Conservation (phyloP, 73 alveolate genomes). For the Paramecium sonneborni region DNA sequence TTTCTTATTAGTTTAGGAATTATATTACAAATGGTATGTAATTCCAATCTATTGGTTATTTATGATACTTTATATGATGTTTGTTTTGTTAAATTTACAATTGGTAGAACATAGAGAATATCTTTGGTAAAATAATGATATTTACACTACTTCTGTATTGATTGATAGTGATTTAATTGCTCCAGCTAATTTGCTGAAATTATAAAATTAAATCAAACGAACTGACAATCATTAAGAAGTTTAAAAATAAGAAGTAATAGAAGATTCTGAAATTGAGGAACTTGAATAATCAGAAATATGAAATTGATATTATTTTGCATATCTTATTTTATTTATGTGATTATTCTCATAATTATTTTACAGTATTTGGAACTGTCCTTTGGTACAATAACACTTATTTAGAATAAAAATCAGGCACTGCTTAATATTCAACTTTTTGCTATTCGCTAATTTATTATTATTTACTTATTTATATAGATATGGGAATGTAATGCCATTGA, state of each 20-base stretch:
- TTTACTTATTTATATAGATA: neutral
- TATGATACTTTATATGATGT: neutral
- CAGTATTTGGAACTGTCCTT: slow-evolving; percentile 9
- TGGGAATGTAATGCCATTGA: slow-evolving; percentile 15
- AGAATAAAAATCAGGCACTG: slow-evolving; percentile 9
- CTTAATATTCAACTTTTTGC: slow-evolving; percentile 1
- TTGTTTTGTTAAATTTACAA: neutral
- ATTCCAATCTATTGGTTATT: neutral
- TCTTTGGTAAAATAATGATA: neutral
- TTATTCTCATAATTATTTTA: neutral
- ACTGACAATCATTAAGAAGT: neutral
- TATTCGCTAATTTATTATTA: neutral
- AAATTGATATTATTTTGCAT: neutral
- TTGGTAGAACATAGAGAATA: neutral
- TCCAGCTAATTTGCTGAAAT: slow-evolving; percentile 13
- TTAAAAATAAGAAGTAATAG: neutral
- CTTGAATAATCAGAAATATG: neutral
- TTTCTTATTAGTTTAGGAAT: neutral
- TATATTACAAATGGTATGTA: neutral
- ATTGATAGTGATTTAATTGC: slow-evolving; percentile 5
- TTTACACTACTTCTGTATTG: neutral
- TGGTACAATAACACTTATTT: neutral
- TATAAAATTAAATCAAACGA: neutral
- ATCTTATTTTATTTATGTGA: neutral
- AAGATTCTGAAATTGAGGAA: neutral